Evolutionary conservation across 257 asterid species (phyloP).

Genomic region (Gentiana macrophylla): DNA sequence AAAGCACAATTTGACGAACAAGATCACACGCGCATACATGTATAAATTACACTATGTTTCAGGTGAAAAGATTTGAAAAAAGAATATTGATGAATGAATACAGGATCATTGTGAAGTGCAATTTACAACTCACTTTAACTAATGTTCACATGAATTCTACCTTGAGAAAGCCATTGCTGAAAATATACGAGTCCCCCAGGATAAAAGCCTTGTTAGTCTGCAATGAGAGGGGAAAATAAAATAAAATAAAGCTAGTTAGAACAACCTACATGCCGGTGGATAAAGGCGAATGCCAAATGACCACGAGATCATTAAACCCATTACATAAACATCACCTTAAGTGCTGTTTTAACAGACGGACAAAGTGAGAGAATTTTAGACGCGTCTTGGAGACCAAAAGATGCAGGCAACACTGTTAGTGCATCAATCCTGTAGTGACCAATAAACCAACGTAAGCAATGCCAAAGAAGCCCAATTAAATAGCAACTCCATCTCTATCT

Average conservation of each 20-base stretch:
- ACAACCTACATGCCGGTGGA: background rate
- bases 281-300: background rate
- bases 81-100: background rate
- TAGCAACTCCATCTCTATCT: too few relatives aligned
- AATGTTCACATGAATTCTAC: slow-evolving; percentile 25
- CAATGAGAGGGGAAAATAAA: slow-evolving; percentile 9
- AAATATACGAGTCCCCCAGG: slow-evolving; percentile 81
- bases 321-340: slow-evolving; percentile 42
- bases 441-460: slow-evolving; percentile 1
- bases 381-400: slow-evolving; percentile 80
- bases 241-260: slow-evolving; percentile 9
- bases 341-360: slow-evolving; percentile 68
- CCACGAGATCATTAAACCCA: background rate
- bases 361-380: slow-evolving; percentile 71
- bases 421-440: slow-evolving; percentile 69
- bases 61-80: background rate
- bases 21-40: background rate
- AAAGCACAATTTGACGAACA: background rate
- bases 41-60: background rate
- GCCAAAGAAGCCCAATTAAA: too few relatives aligned
- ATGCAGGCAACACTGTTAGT: slow-evolving; percentile 72
- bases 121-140: background rate
- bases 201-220: slow-evolving; percentile 72
- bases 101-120: background rate
- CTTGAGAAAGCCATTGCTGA: slow-evolving; percentile 72